phyloP scores from a whole-genome alignment of 139 green algal species.

The Bryopsis sp. region DNA sequence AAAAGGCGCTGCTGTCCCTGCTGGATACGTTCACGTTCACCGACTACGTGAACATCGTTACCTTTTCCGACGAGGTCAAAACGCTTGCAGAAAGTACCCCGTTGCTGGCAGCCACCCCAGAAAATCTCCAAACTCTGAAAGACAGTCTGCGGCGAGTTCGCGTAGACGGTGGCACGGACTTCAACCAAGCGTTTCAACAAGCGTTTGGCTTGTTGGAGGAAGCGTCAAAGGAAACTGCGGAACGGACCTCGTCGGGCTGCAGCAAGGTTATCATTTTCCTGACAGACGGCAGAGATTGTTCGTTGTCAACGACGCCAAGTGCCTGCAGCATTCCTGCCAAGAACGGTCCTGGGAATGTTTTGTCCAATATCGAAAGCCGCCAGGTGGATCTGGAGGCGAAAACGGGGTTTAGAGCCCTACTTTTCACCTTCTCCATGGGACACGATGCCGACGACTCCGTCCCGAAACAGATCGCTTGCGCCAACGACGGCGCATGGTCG shows the following conservation, averaged over 20 bases:
- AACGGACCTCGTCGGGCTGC: neutral
- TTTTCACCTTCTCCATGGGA: constrained; percentile 14
- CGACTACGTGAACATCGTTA: constrained; percentile 13
- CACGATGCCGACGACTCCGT: neutral
- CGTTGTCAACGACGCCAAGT: no score
- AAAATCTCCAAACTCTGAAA: constrained; percentile 8
- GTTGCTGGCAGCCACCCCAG: neutral
- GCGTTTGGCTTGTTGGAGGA: neutral
- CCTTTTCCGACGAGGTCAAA: constrained; percentile 2
- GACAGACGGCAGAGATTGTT: constrained; percentile 9
- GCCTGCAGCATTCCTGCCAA: no score
- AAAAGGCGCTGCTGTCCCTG: neutral
- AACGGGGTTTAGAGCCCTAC: neutral
- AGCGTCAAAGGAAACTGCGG: neutral
- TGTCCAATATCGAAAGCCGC: neutral
- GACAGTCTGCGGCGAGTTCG: neutral
- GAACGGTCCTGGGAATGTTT: no score
- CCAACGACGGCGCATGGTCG: constrained; percentile 10
- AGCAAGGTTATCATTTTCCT: constrained; percentile 11
- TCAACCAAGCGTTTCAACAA: neutral
- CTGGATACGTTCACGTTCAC: constrained; percentile 8
- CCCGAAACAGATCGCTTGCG: constrained; percentile 12
- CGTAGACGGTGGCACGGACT: neutral
- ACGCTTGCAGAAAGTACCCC: neutral
- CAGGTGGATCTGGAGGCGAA: neutral